Evolutionary conservation across 768 basidiomycete species (phyloP), one percentile per base, ranked within the genome.

Genomic region (Agaricus sinodeliciosus): DNA sequence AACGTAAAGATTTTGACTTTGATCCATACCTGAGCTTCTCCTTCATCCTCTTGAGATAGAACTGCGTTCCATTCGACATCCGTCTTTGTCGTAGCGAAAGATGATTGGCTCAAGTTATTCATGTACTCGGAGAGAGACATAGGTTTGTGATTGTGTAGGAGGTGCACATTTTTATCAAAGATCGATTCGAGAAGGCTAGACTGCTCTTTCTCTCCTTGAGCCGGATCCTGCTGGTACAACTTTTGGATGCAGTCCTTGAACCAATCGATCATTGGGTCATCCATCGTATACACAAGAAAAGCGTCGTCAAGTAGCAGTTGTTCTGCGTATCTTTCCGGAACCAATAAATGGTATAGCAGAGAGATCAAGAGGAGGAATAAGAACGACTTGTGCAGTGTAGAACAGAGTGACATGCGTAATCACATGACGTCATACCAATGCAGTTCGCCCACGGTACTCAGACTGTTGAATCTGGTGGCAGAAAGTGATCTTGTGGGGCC

Each of bases 41-140:
- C 55, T 41, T 49, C 46, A 9, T 43, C 15, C 4, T 65, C 45
- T 70, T 42, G 5, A 11, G 50, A 65, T 41, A 70, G 53, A 40
- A 69, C 19, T 4, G 70, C 61, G 15, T 65, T 63, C 73, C 75
- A 77, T 4, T 65, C 61, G 4, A 72, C 52, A 16, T 61, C 57
- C 4, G 59, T 59, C 3, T 56, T 59, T 4, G 36, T 56, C 7
- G 62, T 59, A 3, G 62, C 54, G 18, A 60, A 63, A 1, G 56
- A 59, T 3, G 62, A 48, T 9, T 48, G 36, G 18, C 26, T 36
- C 7, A 74, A 16, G 0, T 64, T 58, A 16, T 66, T 64, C 46
- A 56, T 59, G 42, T 74, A 62, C 11, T 62, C 49, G 12, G 67
- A 62, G 15, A 66, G 49, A 16, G 60, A 49, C 4, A 65, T 47